Conservation (phyloP, 2,329 filamentous ascomycete genomes). For the Colletotrichum camelliae region DNA sequence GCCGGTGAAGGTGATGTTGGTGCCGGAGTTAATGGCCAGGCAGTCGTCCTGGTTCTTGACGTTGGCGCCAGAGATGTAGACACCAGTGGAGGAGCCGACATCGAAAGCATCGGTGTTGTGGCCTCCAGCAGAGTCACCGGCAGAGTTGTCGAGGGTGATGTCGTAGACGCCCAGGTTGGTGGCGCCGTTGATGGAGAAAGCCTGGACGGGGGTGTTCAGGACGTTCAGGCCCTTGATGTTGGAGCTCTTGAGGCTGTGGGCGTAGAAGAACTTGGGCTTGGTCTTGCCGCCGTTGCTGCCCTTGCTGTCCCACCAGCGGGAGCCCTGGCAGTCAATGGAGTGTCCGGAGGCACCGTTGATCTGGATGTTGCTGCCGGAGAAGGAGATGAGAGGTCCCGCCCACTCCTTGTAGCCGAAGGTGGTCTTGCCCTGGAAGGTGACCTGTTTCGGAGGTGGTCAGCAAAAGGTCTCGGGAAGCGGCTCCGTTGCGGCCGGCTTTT, state of each 20-base stretch:
- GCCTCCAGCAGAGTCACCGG: conserved; percentile 37
- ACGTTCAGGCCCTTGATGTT: conserved; percentile 43
- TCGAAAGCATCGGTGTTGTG: conserved; percentile 68
- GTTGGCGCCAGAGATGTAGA: conserved; percentile 56
- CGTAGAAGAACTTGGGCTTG: conserved; percentile 68
- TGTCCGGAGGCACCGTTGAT: conserved; percentile 57
- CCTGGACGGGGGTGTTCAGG: conserved; percentile 47
- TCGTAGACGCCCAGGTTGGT: conserved; percentile 37
- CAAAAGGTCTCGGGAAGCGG: conserved; percentile 18
- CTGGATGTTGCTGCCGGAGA: conserved; percentile 62
- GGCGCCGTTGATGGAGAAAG: conserved; percentile 42
- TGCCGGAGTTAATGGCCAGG: conserved; percentile 61
- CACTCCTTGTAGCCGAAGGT: conserved; percentile 71
- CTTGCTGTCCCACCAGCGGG: conserved; percentile 66
- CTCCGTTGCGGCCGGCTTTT: neutral
- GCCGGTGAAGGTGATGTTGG: conserved; percentile 50
- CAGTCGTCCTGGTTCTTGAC: conserved; percentile 69
- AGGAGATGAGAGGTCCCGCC: conserved; percentile 66
- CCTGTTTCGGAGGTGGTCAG: conserved; percentile 26
- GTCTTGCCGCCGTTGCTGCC: conserved; percentile 64
- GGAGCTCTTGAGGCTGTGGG: conserved; percentile 42
- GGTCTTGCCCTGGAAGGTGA: conserved; percentile 71
- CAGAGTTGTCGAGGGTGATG: conserved; percentile 44
- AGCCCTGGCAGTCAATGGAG: conserved; percentile 61
- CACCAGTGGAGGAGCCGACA: conserved; percentile 51